Conservation (phyloP, 2,329 filamentous ascomycete species). For the Xylariales sp. region DNA sequence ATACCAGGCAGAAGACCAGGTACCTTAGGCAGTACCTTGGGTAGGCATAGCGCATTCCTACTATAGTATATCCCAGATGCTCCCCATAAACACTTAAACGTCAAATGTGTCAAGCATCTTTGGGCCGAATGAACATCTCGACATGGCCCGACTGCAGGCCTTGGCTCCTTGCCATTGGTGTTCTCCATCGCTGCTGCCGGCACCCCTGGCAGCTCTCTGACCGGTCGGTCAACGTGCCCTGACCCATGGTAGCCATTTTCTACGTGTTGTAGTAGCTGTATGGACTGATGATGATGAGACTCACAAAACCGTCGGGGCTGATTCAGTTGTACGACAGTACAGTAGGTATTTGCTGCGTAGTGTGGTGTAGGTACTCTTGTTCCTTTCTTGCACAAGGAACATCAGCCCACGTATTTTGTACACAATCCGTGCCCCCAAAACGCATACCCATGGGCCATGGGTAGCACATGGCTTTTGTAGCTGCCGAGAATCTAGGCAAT, state of each 20-base stretch:
- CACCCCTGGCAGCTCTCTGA: conserved; percentile 34
- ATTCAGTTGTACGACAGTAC: conserved; percentile 7
- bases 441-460: conserved; percentile 10
- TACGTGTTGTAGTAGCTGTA: conserved; percentile 4
- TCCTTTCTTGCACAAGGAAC: not conserved
- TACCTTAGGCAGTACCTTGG: no score
- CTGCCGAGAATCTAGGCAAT: conserved; percentile 19
- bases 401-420: conserved; percentile 11
- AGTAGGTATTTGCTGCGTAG: no score
- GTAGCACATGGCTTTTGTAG: conserved; percentile 30
- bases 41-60: no score
- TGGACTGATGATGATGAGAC: conserved; percentile 22
- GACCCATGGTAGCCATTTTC: conserved; percentile 19
- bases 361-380: not conserved
- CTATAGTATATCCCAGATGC: conserved; percentile 1
- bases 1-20: not conserved
- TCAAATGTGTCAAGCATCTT: conserved; percentile 35
- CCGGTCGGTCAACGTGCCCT: conserved; percentile 36
- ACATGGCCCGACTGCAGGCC: conserved; percentile 31
- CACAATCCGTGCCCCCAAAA: conserved; percentile 8
- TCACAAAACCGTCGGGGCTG: conserved; percentile 23
- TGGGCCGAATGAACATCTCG: conserved; percentile 26
- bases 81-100: conserved; percentile 26
- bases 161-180: conserved; percentile 34
- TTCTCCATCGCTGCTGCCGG: conserved; percentile 6